Evolutionary conservation across 331 rosid species (phyloP), one percentile per base, ranked within the genome.

Genomic region (Spiraea crenata): DNA sequence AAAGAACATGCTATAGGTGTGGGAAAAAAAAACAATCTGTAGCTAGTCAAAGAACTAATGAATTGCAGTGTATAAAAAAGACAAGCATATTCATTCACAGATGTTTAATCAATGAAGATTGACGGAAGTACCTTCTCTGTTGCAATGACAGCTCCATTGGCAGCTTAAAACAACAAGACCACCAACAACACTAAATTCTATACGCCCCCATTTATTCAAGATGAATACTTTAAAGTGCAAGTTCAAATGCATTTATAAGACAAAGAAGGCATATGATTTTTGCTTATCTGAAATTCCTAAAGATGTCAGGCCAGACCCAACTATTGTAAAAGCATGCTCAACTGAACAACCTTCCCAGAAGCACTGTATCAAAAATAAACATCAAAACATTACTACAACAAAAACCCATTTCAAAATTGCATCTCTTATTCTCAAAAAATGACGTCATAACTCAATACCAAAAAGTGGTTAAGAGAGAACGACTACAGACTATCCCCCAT

Each of bases 261-360:
- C 1, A 38, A 40, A 50, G 16, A 45, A 35, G 20, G 46, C 65
- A 59, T 62, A 9, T 9, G 49, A n/a, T 14, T 57, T 9, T 59
- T 16, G 19, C 13, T 9, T 49, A 89, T 96, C 98, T 85, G 87
- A 89, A 77, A 87, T 92, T 31, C 98, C 98, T 12, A 88, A 82
- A 50, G 98, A 89, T 1, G 96, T 92, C 83, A 89, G 98, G 59
- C 95, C 98, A 45, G 98, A 92, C 6, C 92, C 98, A 71, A 89
- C 96, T 34, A 95, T 92, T 4, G 96, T 89, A 70, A 92, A 72
- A 15, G 98, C 96, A 82, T 92, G 98, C 42, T 92, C 98, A 85
- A 92, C 89, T 89, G 95, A 73, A 86, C 96, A 57, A 92, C 89
- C 85, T 92, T 89, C 20, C 96, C 95, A 42, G 96, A 89, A 74